A percentile compares a stretch with the other conserved stretches of the same genome.
These are phyloP conservation scores for sweet orange (Citrus sinensis) DNA, from an alignment of 345 rosid species.

Conservation along the genomic window DNA sequence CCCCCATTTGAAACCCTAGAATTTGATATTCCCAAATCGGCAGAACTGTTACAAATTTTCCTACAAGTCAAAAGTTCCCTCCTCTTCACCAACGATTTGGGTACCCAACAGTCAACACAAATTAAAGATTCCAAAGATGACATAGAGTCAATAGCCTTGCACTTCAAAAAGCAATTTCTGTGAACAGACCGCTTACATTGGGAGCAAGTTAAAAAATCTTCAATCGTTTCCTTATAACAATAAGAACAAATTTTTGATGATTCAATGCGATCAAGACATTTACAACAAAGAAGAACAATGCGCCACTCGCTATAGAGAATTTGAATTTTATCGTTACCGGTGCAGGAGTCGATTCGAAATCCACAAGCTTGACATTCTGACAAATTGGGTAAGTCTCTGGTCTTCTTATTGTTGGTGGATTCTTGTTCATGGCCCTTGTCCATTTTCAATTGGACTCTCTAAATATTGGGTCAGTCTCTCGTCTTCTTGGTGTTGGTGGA, in stretches of 20 bases:
- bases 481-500: too few species aligned
- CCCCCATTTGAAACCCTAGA: slow-evolving; percentile 16
- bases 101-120: slow-evolving; percentile 70
- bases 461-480: too few species aligned
- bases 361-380: too few species aligned
- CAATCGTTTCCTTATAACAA: slow-evolving; percentile 35
- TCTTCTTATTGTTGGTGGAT: too few species aligned
- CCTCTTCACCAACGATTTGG: slow-evolving; percentile 26
- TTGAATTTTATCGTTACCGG: too few species aligned
- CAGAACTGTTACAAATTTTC: not conserved
- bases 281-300: too few species aligned
- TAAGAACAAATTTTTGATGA: slow-evolving; percentile 38
- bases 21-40: not conserved
- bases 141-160: slow-evolving; percentile 32
- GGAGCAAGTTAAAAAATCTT: slow-evolving; percentile 27
- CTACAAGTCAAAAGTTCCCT: slow-evolving; percentile 10
- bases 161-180: slow-evolving; percentile 30
- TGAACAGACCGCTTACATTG: slow-evolving; percentile 39
- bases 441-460: too few species aligned
- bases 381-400: too few species aligned
- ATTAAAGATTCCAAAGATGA: slow-evolving; percentile 36
- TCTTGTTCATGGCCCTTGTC: too few species aligned
- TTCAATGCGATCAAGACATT: too few species aligned
- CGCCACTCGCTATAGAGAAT: too few species aligned
- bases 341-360: too few species aligned